Evolutionary conservation across 495 filamentous ascomycete species (phyloP), one percentile per base, ranked within the genome.

Genomic region (Trichoderma virens): DNA sequence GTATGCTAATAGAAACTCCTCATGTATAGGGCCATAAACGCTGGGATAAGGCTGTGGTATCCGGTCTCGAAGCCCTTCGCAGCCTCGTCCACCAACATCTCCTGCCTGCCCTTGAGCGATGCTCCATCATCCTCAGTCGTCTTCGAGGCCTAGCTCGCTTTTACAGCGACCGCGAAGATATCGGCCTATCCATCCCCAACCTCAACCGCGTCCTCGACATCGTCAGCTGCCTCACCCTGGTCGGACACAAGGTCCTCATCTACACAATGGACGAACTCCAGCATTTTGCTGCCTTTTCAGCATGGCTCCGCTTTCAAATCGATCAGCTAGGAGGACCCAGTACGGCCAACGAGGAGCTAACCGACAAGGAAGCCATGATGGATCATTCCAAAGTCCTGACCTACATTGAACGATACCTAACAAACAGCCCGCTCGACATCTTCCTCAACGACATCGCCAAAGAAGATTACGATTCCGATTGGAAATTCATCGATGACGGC

Each of bases 61-160:
- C 79, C 35, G 92, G 91, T 5, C 88, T 95, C 30, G 85, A 90
- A 62, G 89, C 83, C 62, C 83, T 98, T 11, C 85, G 90, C 25
- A 81, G 85, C 59, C 77, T 97, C 30, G 84, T 89, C 0, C 93
- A 96, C 70, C 87, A 97, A 70, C 90, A 90, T 71, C 85, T 97
- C 43, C 79, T 97, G 6, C 93, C 93, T 1, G 92, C 92, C 0
- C 74, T 97, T 11, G 91, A 97, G 66, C 82, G 94, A 59, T 88
- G 91, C 64, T 83, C 82, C 51, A 86, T 97, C n/a, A 84, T 96
- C 25, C 82, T 93, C 61, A 90, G 88, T 65, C 87, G 90, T 13
- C 82, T 98, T 25, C 82, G 90, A n/a, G 93, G 94, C 1, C 82
- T 97, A 23, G 91, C 92, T 11, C 86, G 85, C 69, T 96, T 92